Evolutionary conservation across 345 rosid genomes (phyloP).

Genomic region (Salix dunnii): DNA sequence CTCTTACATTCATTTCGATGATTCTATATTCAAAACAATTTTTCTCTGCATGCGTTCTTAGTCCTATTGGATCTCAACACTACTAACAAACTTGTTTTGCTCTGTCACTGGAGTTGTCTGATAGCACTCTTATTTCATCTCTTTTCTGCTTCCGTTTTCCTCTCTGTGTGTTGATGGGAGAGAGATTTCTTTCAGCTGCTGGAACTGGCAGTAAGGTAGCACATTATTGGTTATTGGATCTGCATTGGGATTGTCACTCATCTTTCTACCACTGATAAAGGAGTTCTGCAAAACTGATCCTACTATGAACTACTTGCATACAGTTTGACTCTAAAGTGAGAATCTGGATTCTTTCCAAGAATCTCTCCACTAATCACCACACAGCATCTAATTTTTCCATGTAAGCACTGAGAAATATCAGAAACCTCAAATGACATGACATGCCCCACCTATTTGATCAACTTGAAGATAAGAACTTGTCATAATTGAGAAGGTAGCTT

Average conservation of each 20-base stretch:
- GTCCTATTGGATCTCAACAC: constrained; percentile 39
- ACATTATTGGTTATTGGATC: constrained; percentile 35
- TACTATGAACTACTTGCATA: neutral
- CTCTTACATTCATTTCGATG: neutral
- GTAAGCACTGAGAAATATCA: neutral
- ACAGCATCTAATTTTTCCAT: neutral
- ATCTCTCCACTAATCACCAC: neutral
- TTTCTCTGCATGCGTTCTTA: neutral
- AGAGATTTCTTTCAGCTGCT: constrained; percentile 52
- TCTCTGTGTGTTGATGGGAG: constrained; percentile 35
- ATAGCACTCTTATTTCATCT: constrained; percentile 1
- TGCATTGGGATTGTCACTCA: constrained; percentile 40
- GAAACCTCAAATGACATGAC: neutral
- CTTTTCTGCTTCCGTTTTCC: constrained; percentile 29
- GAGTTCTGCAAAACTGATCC: neutral
- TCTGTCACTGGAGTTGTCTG: constrained; percentile 28
- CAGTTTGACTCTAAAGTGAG: constrained; percentile 6
- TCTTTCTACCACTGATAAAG: constrained; percentile 9
- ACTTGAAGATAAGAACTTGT: neutral
- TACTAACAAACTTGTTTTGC: constrained; percentile 23
- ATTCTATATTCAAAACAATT: neutral
- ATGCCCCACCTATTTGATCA: neutral
- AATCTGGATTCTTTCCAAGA: constrained; percentile 9
- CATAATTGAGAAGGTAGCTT: neutral
- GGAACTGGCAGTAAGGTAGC: constrained; percentile 20